phyloP scores from a whole-genome alignment of 768 basidiomycete genomes.

The Phallus indusiatus region DNA sequence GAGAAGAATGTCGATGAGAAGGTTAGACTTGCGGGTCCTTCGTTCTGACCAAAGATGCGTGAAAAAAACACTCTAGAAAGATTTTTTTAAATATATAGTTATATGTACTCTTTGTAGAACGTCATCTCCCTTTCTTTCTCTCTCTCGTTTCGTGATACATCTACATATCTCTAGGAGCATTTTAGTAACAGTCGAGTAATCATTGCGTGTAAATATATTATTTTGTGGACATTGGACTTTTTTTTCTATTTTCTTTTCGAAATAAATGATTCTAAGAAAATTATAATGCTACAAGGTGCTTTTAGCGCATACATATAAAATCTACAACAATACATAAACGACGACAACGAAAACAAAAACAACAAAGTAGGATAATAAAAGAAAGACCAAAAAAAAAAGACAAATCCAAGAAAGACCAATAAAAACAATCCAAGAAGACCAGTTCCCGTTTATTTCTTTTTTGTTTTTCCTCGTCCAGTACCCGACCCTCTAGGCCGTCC shows the following conservation, averaged over 20 bases:
- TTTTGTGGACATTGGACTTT: too few relatives aligned
- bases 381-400: not conserved
- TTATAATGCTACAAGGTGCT: too few relatives aligned
- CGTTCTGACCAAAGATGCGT: constrained; percentile 7
- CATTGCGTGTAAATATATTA: too few relatives aligned
- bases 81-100: too few relatives aligned
- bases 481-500: constrained; percentile 31
- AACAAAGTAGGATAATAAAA: not conserved
- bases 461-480: constrained; percentile 19
- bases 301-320: too few relatives aligned
- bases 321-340: too few relatives aligned
- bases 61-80: not conserved
- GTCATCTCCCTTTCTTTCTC: not conserved
- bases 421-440: not conserved
- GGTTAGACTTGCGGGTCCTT: constrained; percentile 77
- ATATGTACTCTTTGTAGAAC: not conserved
- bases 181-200: not conserved
- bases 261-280: too few relatives aligned
- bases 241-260: too few relatives aligned
- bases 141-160: not conserved
- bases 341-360: too few relatives aligned
- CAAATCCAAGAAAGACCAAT: not conserved
- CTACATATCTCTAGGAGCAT: not conserved
- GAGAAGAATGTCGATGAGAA: constrained; percentile 75
- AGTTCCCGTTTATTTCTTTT: constrained; percentile 5